Evolutionary conservation across 1,139 yeast species (phyloP), one percentile per base, ranked within the genome.

Genomic region (Kodamaea sp.): DNA sequence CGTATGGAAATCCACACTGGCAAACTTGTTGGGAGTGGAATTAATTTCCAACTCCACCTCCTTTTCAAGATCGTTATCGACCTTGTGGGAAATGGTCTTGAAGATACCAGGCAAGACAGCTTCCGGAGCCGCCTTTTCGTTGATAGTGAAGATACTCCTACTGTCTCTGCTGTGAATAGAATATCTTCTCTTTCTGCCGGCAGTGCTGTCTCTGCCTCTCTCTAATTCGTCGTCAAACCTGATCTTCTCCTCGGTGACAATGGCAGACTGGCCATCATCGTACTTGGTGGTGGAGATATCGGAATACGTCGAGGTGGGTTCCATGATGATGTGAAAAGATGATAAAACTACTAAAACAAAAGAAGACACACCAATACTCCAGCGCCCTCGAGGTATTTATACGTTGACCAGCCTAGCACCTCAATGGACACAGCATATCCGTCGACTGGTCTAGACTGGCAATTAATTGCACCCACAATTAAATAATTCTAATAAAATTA

Each of bases 21-120:
- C 35, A 32, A 62, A 55, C 31, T 50, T 53, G 24, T 39, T 41
- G 5, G 44, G 37, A 18, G 37, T 27, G 13, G 29, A 11, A 8
- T 20, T 22, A 16, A 24, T 11, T 12, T 34, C 35, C 30, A 31
- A 29, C 4, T 30, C 22, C 18, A 19, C 40, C 11, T 39, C 38
- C n/a, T 31, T 29, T 11, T 41, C 43, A 27, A 44, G 27, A 15
- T 44, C 51, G 32, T 53, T 59, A 23, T 61, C 70, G 27, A 67
- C 61, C 24, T 48, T 57, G 43, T 63, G 67, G 28, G 70, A 63
- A 12, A 66, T 51, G 1, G 73, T 63, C 35, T 53, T 63, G 49
- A 62, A 67, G 29, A 60, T 49, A 7, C 63, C 58, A 2, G 73
- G 73, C 32, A 66, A 50, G 3, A 57, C 57, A 15, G 47, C 43